Evolutionary conservation across 2,329 filamentous ascomycete genomes (phyloP).

Genomic region (Huntiella savannae): DNA sequence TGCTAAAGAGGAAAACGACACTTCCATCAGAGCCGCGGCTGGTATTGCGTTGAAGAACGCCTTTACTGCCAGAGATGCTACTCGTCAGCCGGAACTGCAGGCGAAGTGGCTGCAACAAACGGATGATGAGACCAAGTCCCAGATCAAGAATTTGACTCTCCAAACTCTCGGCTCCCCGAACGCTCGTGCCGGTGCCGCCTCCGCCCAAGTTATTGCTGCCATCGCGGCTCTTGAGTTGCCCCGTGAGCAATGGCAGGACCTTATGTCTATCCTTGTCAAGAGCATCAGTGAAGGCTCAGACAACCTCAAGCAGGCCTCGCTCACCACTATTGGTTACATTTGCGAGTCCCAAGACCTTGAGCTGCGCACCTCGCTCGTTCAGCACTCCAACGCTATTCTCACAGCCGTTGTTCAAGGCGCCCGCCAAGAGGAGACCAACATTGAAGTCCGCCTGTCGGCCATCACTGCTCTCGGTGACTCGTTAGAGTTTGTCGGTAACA

Average conservation of each 20-base stretch:
- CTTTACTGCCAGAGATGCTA: slow-evolving; percentile 81
- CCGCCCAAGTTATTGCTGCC: slow-evolving; percentile 86
- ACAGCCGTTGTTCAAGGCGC: slow-evolving; percentile 96
- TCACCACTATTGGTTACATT: slow-evolving; percentile 95
- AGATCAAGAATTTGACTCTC: slow-evolving; percentile 79
- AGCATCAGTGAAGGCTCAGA: slow-evolving; percentile 77
- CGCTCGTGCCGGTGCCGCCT: slow-evolving; percentile 65
- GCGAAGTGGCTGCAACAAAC: slow-evolving; percentile 80
- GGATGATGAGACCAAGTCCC: slow-evolving; percentile 60
- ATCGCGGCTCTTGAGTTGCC: slow-evolving; percentile 92
- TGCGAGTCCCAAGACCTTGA: slow-evolving; percentile 89
- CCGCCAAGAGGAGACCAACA: slow-evolving; percentile 84
- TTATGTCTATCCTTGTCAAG: slow-evolving; percentile 76
- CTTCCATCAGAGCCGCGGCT: slow-evolving; percentile 78
- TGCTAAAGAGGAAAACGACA: slow-evolving; percentile 69
- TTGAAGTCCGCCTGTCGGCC: slow-evolving; percentile 77
- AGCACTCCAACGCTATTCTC: slow-evolving; percentile 92
- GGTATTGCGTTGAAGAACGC: slow-evolving; percentile 96
- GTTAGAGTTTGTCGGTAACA: slow-evolving; percentile 90
- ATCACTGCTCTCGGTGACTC: slow-evolving; percentile 91
- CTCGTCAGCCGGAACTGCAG: slow-evolving; percentile 76
- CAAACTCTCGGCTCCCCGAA: slow-evolving; percentile 69
- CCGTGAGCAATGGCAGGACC: slow-evolving; percentile 77
- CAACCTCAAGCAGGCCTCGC: slow-evolving; percentile 80
- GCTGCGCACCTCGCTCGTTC: slow-evolving; percentile 57